Percentiles rank a stretch among this genome's conserved stretches.
phyloP scores from a whole-genome alignment of 768 basidiomycete species.

The Austroboletus festivus region DNA sequence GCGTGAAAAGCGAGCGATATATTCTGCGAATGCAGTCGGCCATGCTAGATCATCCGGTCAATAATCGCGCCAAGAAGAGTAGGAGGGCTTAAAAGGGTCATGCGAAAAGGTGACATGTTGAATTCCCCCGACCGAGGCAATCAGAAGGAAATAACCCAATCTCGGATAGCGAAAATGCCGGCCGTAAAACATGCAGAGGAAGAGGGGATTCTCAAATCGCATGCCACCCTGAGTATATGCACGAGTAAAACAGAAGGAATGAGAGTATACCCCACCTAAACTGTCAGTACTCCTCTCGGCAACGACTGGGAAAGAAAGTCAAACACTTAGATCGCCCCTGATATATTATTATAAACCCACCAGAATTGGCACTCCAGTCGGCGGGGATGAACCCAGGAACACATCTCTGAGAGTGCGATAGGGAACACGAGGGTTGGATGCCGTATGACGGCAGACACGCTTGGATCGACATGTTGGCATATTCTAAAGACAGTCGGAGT shows the following conservation, averaged over 20 bases:
- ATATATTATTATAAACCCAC: conserved; percentile 6
- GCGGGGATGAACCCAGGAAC: conserved; percentile 2
- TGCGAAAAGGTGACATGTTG: no score
- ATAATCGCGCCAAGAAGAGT: not conserved
- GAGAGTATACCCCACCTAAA: conserved; percentile 17
- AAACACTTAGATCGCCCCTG: not conserved
- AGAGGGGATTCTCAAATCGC: no score
- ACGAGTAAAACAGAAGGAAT: no score
- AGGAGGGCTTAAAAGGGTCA: no score
- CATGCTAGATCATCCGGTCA: conserved; percentile 9
- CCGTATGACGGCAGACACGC: not conserved
- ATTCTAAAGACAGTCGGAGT: conserved; percentile 9
- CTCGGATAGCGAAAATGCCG: no score
- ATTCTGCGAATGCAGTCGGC: conserved; percentile 2
- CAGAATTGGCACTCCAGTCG: conserved; percentile 8
- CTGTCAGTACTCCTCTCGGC: not conserved
- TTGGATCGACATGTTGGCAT: conserved; percentile 12
- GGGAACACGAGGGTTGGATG: not conserved
- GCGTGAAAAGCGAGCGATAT: not conserved
- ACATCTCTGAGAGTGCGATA: not conserved
- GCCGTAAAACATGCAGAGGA: no score
- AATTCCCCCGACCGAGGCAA: no score
- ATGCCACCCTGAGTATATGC: no score
- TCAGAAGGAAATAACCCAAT: no score
- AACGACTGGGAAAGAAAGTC: conserved; percentile 1